These are phyloP conservation scores for Xylariaceae sp. DNA, from an alignment of 2,329 filamentous ascomycete genomes.

Conservation along the genomic window DNA sequence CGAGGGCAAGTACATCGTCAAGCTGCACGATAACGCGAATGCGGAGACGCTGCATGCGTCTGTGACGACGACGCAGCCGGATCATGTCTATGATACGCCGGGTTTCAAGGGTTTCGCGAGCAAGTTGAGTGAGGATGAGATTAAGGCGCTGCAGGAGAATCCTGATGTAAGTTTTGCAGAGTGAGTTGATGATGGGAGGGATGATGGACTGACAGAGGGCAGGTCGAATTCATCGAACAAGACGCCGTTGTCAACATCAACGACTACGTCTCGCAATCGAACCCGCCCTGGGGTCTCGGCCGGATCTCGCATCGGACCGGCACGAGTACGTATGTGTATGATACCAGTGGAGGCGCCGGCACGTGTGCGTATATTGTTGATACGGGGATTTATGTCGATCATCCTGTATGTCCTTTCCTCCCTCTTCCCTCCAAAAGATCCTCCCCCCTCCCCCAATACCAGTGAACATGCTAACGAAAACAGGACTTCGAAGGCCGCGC, in stretches of 20 bases:
- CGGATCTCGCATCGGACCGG: constrained; percentile 40
- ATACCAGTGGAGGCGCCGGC: constrained; percentile 36
- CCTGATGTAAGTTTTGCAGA: no score
- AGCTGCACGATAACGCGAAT: constrained; percentile 36
- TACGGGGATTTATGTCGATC: constrained; percentile 45
- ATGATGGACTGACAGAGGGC: no score
- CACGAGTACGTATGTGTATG: constrained; percentile 38
- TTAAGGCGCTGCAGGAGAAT: constrained; percentile 37
- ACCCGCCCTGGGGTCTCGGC: constrained; percentile 41
- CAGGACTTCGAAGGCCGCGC: constrained; percentile 41
- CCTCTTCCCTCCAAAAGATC: no score
- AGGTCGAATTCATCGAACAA: constrained; percentile 35
- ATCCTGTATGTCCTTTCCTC: constrained; percentile 30
- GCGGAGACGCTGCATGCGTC: constrained; percentile 29
- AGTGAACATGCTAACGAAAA: no score
- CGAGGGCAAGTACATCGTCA: constrained; percentile 42
- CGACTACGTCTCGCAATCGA: constrained; percentile 32
- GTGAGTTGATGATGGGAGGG: no score
- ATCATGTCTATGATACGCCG: constrained; percentile 29
- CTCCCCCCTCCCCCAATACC: no score
- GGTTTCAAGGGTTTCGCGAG: constrained; percentile 41
- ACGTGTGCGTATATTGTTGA: constrained; percentile 51
- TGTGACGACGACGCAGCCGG: constrained; percentile 31
- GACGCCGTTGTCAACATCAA: constrained; percentile 32
- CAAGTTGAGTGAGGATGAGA: constrained; percentile 38